Evolutionary conservation across 108 stramenopile genomes (phyloP), one percentile per base, ranked within the genome.

Genomic region (Stephanodiscus minutulus): DNA sequence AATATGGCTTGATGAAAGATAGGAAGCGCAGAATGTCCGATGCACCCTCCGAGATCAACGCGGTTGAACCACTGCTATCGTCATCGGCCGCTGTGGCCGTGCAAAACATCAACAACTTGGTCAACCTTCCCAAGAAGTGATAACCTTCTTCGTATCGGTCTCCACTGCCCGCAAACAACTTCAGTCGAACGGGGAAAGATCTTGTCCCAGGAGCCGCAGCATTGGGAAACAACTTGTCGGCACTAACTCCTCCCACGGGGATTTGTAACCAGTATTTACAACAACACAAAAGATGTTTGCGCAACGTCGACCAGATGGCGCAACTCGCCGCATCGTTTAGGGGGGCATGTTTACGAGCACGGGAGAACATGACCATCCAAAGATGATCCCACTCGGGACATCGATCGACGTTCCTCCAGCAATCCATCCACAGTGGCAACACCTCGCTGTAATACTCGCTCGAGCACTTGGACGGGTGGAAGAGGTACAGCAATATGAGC

Each of bases 311-410:
- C 93, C 92, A 96, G 36, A 43, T 60, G 17, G 17, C 29, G 55
- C 55, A 31, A 56, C 29, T 56, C 61, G 90, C 87, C 70, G 69
- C 85, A 37, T 60, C 65, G n/a, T 52, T 29, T 15, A 77, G 73
- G 22, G 73, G 63, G n/a, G 91, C 60, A 68, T 87, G 79, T 70
- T 96, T 96, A 18, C 92, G 84, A 7, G 91, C 88, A 50, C 95
- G 72, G 59, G 88, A 85, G 66, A 96, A 88, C 58, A 96, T 60
- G 24, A 86, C 82, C 64, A 96, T 76, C 91, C 92, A 96, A 41
- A 92, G 69, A 76, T 81, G 91, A 56, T 96, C 95, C 59, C 74
- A 89, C 52, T 94, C 95, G 0, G 91, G 92, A 79, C 92, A 94
- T 17, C 90, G 88, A 82, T 93, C 91, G 31, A 93, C 81, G 31